phyloP scores from a whole-genome alignment of 257 asterid species.

The Solanum rostratum region DNA sequence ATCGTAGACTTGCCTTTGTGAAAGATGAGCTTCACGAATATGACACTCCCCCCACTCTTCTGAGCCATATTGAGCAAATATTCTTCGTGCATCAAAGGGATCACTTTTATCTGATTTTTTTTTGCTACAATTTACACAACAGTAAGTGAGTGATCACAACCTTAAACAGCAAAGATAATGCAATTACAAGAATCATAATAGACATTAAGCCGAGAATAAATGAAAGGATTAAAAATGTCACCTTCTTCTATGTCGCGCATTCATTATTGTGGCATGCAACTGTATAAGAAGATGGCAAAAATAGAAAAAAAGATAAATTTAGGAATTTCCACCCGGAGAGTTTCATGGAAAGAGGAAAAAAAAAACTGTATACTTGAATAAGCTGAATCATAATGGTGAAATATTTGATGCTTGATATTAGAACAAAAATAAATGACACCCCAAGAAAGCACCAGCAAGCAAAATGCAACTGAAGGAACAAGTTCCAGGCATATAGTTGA shows the following conservation, averaged over 20 bases:
- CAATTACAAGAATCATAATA: background rate
- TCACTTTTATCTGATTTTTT: constrained; percentile 13
- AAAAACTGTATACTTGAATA: background rate
- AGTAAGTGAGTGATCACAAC: background rate
- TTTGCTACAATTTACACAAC: constrained; percentile 15
- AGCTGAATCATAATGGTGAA: background rate
- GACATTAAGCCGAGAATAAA: background rate
- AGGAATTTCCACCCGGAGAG: background rate
- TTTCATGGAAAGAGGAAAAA: background rate
- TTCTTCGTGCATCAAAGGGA: constrained; percentile 62
- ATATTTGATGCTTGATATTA: background rate
- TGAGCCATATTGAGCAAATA: constrained; percentile 49
- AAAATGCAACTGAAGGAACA: background rate
- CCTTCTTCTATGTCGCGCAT: constrained; percentile 65
- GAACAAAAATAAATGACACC: background rate
- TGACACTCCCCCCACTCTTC: constrained; percentile 86
- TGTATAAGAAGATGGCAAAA: constrained; percentile 28
- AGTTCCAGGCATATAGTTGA: background rate
- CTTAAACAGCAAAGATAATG: background rate
- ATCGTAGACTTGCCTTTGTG: constrained; percentile 60
- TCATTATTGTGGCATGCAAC: constrained; percentile 94
- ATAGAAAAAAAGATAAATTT: background rate
- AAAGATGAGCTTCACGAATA: constrained; percentile 73
- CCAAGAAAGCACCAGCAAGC: background rate
- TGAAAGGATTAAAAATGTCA: constrained; percentile 5